Evolutionary conservation across 306 rosid genomes (phyloP), one percentile per base, ranked within the genome.

Genomic region (Oxytropis ochrocephala): DNA sequence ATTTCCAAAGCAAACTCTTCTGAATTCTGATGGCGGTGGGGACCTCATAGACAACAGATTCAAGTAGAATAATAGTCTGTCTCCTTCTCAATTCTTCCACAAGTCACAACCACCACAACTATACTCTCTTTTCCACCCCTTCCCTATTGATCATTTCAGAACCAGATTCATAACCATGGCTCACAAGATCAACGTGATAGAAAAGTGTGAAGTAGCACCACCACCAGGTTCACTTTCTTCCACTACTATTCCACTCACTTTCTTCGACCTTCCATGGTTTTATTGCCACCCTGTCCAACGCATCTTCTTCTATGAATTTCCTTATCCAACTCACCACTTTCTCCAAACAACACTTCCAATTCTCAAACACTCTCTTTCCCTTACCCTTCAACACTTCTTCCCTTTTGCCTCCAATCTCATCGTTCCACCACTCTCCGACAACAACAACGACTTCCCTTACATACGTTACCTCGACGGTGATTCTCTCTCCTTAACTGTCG

Each of bases 321-420:
- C 75, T 3, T 14, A 42, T 8, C 63, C 84, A 7, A 76, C 79
- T 0, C 43, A 49, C 0, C 72, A 63, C 50, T 83, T 79, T 44
- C 13, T 56, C 6, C 49, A 72, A 69, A 4, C 71, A 51, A 0
- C 77, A 39, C 79, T 83, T 49, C 79, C 86, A 4, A 14, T 12
- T 73, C 80, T 83, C 44, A 80, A 79, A 4, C 59, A 50, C 77
- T 79, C 87, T 17, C 84, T 83, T 30, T 79, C 84, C 43, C 32
- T 79, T 53, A 38, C 80, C 7, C 82, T 83, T 19, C 80, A 73
- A 68, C 80, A 68, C 55, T 79, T 83, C 79, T 79, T 83, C 73
- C 84, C 82, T 7, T 73, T 72, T 0, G 19, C 65, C 0, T 19
- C 68, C 17, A 76, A 68, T 9, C 78, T 79, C 49, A 39, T 83